Conservation (phyloP, 73 alveolate genomes). For the Tetrahymena elliotti region DNA sequence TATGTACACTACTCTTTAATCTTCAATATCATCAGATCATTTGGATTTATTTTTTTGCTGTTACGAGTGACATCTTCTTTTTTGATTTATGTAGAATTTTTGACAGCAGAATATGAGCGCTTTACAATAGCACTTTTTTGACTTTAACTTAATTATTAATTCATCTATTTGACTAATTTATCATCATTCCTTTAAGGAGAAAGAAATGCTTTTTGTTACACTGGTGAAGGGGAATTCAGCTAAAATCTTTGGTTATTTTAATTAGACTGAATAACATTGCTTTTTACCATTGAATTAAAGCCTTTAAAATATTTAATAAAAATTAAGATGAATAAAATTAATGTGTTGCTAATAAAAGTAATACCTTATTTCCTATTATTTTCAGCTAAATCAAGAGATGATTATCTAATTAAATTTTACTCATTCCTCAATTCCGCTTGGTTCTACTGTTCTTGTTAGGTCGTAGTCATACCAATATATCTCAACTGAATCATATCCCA, state of each 20-base stretch:
- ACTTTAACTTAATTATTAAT: neutral
- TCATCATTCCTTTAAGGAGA: neutral
- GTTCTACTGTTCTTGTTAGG: neutral
- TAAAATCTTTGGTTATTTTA: neutral
- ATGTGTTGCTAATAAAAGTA: neutral
- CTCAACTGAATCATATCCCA: neutral
- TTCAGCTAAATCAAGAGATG: neutral
- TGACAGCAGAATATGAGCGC: neutral
- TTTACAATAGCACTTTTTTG: neutral
- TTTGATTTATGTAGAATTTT: neutral
- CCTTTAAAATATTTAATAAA: neutral
- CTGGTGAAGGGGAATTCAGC: neutral
- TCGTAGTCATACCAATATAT: neutral
- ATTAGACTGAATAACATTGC: neutral
- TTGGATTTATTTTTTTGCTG: neutral
- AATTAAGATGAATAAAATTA: neutral
- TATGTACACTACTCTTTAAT: neutral
- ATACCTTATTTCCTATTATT: neutral
- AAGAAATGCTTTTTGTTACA: neutral
- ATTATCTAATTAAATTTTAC: neutral
- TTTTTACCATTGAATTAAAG: neutral
- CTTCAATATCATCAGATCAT: neutral
- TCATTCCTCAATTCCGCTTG: neutral
- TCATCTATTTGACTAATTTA: neutral
- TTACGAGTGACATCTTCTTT: neutral